Evolutionary conservation across 371 early-diverging fungal genomes (phyloP), one percentile per base, ranked within the genome.

Genomic region (Mortierella sp.): DNA sequence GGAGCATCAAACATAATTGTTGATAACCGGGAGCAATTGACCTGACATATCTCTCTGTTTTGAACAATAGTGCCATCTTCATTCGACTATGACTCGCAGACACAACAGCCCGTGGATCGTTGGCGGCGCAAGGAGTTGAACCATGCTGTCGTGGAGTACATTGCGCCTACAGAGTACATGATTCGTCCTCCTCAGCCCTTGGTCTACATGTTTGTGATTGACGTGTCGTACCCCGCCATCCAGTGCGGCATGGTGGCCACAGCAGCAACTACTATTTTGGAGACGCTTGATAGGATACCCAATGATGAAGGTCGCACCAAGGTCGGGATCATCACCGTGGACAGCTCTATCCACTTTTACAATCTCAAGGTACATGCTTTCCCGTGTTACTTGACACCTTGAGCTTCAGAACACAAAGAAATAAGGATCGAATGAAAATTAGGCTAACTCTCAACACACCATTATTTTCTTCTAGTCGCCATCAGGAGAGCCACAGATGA

Each of bases 161-260:
- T 97, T 74, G 99, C 99, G 1, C 98, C 98, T 5, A 92, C 95
- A 37, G 97, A 97, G 85, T 98, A 98, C 88, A 97, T 96, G 97
- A 94, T 94, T 16, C 93, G 95, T 11, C 98, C 99, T 21, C 99
- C 99, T 50, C 98, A 97, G 89, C 98, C 99, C 31, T 96, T 97
- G 51, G 96, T 97, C 10, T 94, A 94, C 78, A 89, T 98, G 69
- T 98, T 98, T 88, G 90, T 98, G 31, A 95, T 98, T 67, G 99
- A 98, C 88, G 98, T 98, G 0, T 96, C 97, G 5, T 95, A 93
- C 79, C 91, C 95, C n/a, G 93, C 98, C 21, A 91, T 98, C 11
- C 96, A 96, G 88, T 93, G 95, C 5, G 96, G 94, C 13, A 92
- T 93, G 90, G 86, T 95, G 1, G 93, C 93, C 11, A 91, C 91